Evolutionary conservation across 305 asterid genomes (phyloP).

Genomic region (Striga hermonthica): DNA sequence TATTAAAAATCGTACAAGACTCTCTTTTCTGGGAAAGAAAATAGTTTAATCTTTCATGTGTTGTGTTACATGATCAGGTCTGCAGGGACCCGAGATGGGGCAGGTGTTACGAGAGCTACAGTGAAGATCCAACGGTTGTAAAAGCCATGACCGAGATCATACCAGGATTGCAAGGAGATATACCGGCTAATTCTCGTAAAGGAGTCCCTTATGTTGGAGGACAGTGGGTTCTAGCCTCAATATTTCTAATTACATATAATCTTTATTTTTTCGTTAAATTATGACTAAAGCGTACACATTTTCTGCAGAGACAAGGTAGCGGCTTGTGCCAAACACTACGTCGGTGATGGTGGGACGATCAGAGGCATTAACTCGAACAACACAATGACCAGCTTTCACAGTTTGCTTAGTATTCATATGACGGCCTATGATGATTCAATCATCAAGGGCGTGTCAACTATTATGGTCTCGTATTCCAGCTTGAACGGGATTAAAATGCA

Average conservation of each 20-base stretch:
- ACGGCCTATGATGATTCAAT: constrained; percentile 51
- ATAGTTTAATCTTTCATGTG: background rate
- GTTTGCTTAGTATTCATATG: constrained; percentile 59
- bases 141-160: constrained; percentile 60
- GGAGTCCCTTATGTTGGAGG: constrained; percentile 56
- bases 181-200: constrained; percentile 46
- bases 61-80: constrained; percentile 35
- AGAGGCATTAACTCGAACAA: constrained; percentile 54
- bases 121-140: constrained; percentile 58
- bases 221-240: constrained; percentile 42
- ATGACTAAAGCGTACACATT: background rate
- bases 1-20: background rate
- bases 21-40: background rate
- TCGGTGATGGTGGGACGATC: constrained; percentile 74
- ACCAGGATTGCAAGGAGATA: constrained; percentile 63
- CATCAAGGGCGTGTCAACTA: constrained; percentile 60
- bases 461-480: constrained; percentile 74
- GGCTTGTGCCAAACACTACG: constrained; percentile 71
- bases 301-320: constrained; percentile 48
- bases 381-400: constrained; percentile 40
- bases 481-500: constrained; percentile 68
- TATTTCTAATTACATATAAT: background rate
- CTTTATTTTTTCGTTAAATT: background rate
- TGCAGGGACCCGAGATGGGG: constrained; percentile 85
- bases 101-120: constrained; percentile 66